Base-by-base conservation (phyloP, 129 eudicot genomes). In the Cynara cardunculus region DNA sequence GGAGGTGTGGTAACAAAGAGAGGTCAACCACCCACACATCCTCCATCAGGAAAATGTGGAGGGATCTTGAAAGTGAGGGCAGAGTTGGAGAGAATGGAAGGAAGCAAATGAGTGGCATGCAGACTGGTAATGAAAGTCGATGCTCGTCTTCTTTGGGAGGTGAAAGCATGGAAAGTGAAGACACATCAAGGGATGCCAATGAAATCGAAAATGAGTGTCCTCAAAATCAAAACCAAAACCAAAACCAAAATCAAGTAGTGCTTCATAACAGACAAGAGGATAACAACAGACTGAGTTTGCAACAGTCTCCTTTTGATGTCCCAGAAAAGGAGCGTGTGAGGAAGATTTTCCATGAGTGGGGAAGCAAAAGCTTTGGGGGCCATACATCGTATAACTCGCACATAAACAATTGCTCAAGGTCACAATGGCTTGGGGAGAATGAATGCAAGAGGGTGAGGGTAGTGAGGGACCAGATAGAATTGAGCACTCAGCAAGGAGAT, bases 1-100 rank as follows among this genome's bases (percentile, higher is more conserved):
- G 86, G 61, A 64, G 67, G 24, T 82, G 83, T 80, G 82, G 75
- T 35, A 81, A 85, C 70, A 87, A 67, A 19, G 89, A 83, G 16
- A 82, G 83, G 75, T 75, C 88, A 34, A 78, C 80, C 78, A 88
- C 85, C 34, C 88, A 81, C 72, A 86, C 94, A 78, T 89, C 96
- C 77, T 81, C 88, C 25, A 78, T 91, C 75, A 75, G 90, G 73
- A 89, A 91, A 82, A 91, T 91, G 94, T 94, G 98, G 97, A 84
- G 88, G 31, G 96, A 91, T 81, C 87, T 88, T 75, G 98, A 91
- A 87, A 87, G 87, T 39, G 96, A 91, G 72, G 83, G 88, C 25
- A 64, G 81, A 68, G 71, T 35, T 82, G 69, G 65, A 39, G 84
- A 39, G 7, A 74, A 41, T 35, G 69, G 25, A 65, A 65, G 26